Evolutionary conservation across 768 basidiomycete species (phyloP), one percentile per base, ranked within the genome.

Genomic region (Tylopilus plumbeoviolaceoides): DNA sequence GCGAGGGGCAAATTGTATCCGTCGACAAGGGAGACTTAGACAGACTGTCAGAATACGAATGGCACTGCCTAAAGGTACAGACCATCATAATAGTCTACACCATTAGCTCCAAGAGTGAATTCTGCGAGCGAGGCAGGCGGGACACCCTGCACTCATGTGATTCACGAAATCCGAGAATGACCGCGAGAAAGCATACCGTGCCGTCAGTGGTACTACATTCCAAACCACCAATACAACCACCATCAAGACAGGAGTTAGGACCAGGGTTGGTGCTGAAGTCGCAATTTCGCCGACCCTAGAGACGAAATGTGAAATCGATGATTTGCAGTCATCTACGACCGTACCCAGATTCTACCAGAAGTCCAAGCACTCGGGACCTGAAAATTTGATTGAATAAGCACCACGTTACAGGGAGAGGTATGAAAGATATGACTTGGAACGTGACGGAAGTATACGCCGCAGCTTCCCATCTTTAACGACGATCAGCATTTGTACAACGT

Each of bases 101-200:
- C 74, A 12, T 70, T 74, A 40, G 65, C 61, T 1, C 62, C 74
- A 9, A 87, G 67, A n/a, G 82, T 86, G 71, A 79, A 87, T 59
- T 88, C 85, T 1, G 86, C 87, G 35, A 88, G 70, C 5, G 79
- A 77, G 11, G 81, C 85, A 40, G 87, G 87, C 30, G 85, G 84
- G n/a, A 83, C 77, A 46, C 82, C 83, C 78, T 78, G 8, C 28
- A 44, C 38, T 18, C 10, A 56, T 7, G 33, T 49, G 18, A 48
- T 23, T 50, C 44, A 48, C 20, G 12, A 40, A 14, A 31, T 14
- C 27, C 38, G 18, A 18, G 7, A 39, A 14, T 33, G 11, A 33
- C 45, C 2, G n/a, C n/a, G 2, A 7, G 4, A 35, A 36, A 33
- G 10, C 63, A 47, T 57, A 77, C 77, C 25, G 82, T 82, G 42